Evolutionary conservation across 1,139 yeast genomes (phyloP), one percentile per base, ranked within the genome.

Genomic region (Saccharomycopsis hybrid): DNA sequence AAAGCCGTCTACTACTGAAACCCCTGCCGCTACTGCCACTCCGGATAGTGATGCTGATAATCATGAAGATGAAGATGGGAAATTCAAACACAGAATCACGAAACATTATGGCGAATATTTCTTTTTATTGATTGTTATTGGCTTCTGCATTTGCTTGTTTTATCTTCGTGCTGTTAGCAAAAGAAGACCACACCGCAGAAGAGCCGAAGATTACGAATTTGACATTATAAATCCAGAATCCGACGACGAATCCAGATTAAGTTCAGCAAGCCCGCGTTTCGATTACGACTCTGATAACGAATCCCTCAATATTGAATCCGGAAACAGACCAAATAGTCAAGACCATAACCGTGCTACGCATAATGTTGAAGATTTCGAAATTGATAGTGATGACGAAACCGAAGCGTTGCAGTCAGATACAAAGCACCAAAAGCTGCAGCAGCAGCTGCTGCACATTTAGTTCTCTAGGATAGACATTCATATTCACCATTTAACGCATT

Each of bases 211-310:
- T 55, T 84, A 78, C 60, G 94, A 85, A 63, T 85, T 85, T 63
- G 94, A 85, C 63, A 82, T 85, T 44, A 84, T 85, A 47, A 81
- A 80, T 18, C 85, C 85, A 1, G 84, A 78, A 59, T 90, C 84
- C 45, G 73, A 74, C 11, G 74, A 70, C 27, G 55, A 52, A 37
- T 51, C 53, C 13, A 41, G 53, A 30, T 35, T 37, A 11, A 47
- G 51, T 32, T 24, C 46, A 4, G 29, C 48, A 7, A 48, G 52
- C 36, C 52, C 50, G 18, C 43, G 55, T 28, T 52, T 52, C 39
- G 49, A 50, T 18, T 52, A 50, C 37, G 55, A 52, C 39, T 50
- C 53, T 7, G 55, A 52, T 28, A 56, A 59, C 40, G 65, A 62
- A 5, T 49, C 51, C 1, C 47, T 61, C 5, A 53, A 56, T 5